These are phyloP conservation scores for Heritiera fomes DNA, from an alignment of 345 rosid species.

Conservation along the genomic window DNA sequence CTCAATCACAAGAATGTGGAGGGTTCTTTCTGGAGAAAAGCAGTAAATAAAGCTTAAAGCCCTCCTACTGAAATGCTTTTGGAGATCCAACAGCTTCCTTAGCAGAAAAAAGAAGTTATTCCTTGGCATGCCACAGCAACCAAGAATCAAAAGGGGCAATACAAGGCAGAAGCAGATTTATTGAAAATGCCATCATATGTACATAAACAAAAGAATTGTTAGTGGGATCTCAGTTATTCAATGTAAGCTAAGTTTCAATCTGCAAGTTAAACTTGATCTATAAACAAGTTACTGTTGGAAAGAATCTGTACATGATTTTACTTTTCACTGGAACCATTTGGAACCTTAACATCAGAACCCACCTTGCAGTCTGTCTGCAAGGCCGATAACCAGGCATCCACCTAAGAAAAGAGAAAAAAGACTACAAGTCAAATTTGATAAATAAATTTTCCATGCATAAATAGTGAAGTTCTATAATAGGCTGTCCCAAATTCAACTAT, in stretches of 20 bases:
- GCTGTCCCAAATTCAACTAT: background rate
- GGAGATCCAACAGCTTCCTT: conserved; percentile 9
- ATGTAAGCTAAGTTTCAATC: conserved; percentile 15
- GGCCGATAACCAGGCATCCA: conserved; percentile 68
- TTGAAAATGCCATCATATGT: conserved; percentile 33
- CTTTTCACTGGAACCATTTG: conserved; percentile 38
- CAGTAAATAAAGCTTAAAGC: conserved; percentile 10
- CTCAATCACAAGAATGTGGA: background rate
- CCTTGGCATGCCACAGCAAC: background rate
- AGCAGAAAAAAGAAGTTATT: background rate
- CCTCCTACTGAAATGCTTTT: background rate
- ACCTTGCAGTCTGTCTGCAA: conserved; percentile 52
- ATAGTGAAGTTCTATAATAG: background rate
- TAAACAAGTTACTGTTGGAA: conserved; percentile 36
- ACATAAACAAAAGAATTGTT: conserved; percentile 44
- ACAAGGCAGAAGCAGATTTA: background rate
- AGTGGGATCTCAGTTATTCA: conserved; percentile 20
- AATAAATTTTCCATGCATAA: background rate
- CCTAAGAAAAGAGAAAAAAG: conserved; percentile 41
- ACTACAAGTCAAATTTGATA: background rate
- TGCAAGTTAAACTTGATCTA: conserved; percentile 16
- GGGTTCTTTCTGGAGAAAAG: background rate
- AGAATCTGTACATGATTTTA: background rate
- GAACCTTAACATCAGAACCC: conserved; percentile 37
- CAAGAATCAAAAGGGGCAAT: background rate